Evolutionary conservation across 2,329 filamentous ascomycete species (phyloP), one percentile per base, ranked within the genome.

Genomic region (Colletotrichum sp.): DNA sequence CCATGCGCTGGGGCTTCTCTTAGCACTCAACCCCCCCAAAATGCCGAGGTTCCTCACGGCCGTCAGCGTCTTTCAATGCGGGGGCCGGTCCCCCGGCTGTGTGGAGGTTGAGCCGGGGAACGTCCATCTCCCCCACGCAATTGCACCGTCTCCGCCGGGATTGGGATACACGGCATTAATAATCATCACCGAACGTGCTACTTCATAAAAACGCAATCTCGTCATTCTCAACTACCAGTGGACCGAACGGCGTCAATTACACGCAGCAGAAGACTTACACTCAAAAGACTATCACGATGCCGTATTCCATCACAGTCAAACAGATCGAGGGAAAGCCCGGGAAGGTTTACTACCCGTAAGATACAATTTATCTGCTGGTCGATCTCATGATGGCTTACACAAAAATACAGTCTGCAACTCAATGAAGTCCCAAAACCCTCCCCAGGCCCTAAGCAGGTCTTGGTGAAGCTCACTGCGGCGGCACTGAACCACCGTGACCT

Each of bases 401-500:
- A 5, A n/a, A 25, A 27, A 16, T 19, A 2, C 71, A 93, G 91
- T 13, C 87, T 94, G 61, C 85, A 90, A 78, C 82, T 94, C 70
- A 91, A 91, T 77, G 87, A 92, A 39, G 85, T 93, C 19, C 89
- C 93, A 72, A 88, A 89, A 77, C 94, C 94, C 30, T 88, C 87
- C 3, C 93, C 93, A 0, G 90, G 91, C 30, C 90, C 91, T 19
- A 88, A 88, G 77, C 90, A 98, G 83, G 88, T 98, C 78, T 88
- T 98, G 8, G 87, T 98, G 77, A 92, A 91, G 81, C 88, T 98
- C 81, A 90, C 91, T 44, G 94, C 96, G 68, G 94, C 93, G 2
- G 94, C 96, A 16, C 92, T 98, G 67, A 98, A 98, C 88, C 97
- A 98, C 87, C 94, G 96, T 80, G 97, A 98, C 84, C 92, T 98